Conservation (phyloP, 164 flowering plant genomes). For the Pachysandra terminalis region DNA sequence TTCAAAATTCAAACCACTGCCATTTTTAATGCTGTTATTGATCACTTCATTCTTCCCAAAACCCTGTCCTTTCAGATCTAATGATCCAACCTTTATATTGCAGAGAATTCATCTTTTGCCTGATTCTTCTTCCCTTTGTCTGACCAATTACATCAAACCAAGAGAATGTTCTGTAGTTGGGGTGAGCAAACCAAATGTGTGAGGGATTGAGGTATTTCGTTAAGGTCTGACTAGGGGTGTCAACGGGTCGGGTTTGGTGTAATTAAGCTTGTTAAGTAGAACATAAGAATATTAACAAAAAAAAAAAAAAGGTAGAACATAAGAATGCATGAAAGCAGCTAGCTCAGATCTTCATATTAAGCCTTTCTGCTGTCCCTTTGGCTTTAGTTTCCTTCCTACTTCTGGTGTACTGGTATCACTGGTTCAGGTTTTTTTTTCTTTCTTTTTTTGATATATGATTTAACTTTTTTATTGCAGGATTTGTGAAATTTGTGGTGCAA, state of each 20-base stretch:
- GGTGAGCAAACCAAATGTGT: not conserved
- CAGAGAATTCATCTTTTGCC: not conserved
- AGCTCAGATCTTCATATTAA: too few relatives aligned
- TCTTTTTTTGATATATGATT: too few relatives aligned
- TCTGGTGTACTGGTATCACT: not conserved
- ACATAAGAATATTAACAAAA: too few relatives aligned
- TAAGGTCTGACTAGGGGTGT: too few relatives aligned
- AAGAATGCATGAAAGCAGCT: too few relatives aligned
- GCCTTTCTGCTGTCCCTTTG: not conserved
- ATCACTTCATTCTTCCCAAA: not conserved
- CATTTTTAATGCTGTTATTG: not conserved
- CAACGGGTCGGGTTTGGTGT: too few relatives aligned
- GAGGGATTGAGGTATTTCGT: too few relatives aligned
- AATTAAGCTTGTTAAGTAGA: too few relatives aligned
- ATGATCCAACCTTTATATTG: not conserved
- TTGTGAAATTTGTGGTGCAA: constrained; percentile 80
- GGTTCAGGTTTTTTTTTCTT: too few relatives aligned
- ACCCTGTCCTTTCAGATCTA: not conserved
- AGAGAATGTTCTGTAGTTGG: not conserved
- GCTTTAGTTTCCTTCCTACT: not conserved
- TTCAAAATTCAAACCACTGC: too few relatives aligned
- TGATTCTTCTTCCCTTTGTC: not conserved
- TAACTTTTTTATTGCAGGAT: constrained; percentile 43
- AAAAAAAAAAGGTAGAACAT: too few relatives aligned
- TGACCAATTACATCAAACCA: not conserved